phyloP scores from a whole-genome alignment of 495 filamentous ascomycete species.

The Tuber borchii region DNA sequence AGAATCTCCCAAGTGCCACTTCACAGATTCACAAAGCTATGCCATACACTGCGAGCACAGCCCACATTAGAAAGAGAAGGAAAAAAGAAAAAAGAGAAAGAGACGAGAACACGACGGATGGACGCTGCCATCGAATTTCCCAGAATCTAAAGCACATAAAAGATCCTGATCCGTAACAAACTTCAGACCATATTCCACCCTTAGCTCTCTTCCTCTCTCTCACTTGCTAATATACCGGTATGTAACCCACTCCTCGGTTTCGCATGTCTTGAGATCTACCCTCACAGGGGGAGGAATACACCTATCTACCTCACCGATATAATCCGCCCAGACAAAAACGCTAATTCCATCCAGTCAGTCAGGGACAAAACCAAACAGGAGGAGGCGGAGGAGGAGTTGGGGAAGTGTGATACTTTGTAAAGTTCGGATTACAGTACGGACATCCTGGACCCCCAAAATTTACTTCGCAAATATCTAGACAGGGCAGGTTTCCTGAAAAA shows the following conservation, averaged over 20 bases:
- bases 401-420: background rate
- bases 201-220: background rate
- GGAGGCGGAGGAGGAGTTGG: background rate
- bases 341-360: background rate
- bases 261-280: background rate
- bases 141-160: background rate
- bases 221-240: background rate
- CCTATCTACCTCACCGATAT: background rate
- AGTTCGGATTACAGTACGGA: background rate
- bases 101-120: background rate
- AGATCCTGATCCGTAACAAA: background rate
- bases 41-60: background rate
- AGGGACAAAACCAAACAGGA: background rate
- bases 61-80: background rate
- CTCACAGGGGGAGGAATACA: background rate
- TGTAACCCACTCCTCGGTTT: background rate
- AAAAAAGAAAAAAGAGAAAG: background rate
- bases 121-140: background rate
- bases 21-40: background rate
- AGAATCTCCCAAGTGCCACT: background rate
- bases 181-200: background rate
- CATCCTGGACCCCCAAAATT: background rate
- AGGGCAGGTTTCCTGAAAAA: background rate
- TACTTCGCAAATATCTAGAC: background rate
- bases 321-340: background rate